phyloP scores from a whole-genome alignment of 169 alveolate species.

The Perkinsus marinus region DNA sequence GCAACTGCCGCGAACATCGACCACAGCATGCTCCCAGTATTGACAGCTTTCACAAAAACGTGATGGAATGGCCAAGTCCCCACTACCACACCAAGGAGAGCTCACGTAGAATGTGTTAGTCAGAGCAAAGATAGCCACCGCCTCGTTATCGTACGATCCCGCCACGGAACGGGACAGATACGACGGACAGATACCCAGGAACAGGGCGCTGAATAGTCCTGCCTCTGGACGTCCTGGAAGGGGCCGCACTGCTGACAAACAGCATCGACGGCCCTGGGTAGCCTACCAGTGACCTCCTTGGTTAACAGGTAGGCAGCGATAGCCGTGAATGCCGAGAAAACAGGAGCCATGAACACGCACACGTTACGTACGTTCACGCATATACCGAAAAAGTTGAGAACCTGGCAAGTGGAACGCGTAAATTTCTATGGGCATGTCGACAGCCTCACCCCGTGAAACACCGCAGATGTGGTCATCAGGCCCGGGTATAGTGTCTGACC shows the following conservation, averaged over 20 bases:
- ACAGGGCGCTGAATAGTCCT: slow-evolving; percentile 85
- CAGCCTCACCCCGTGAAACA: slow-evolving; percentile 43
- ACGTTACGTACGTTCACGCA: slow-evolving; percentile 75
- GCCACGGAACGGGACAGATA: slow-evolving; percentile 84
- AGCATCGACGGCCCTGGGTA: neutral
- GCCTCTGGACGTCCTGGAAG: slow-evolving; percentile 52
- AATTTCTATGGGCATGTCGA: slow-evolving; percentile 27
- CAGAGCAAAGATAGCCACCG: slow-evolving; percentile 90
- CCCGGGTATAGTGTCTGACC: slow-evolving; percentile 98
- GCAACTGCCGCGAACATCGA: slow-evolving; percentile 52
- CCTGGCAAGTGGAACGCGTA: neutral
- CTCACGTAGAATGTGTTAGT: slow-evolving; percentile 71
- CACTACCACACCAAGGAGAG: neutral
- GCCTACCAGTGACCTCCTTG: slow-evolving; percentile 33
- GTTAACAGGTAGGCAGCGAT: slow-evolving; percentile 78
- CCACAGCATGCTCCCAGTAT: slow-evolving; percentile 72
- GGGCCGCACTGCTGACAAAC: neutral
- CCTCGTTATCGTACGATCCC: slow-evolving; percentile 98
- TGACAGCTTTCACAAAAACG: slow-evolving; percentile 74
- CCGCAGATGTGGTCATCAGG: slow-evolving; percentile 82
- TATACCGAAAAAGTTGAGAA: slow-evolving; percentile 4
- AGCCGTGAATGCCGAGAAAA: slow-evolving; percentile 82
- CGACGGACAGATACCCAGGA: slow-evolving; percentile 89
- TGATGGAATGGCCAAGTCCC: neutral
- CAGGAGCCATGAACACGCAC: slow-evolving; percentile 92